These are phyloP conservation scores for Podila verticillata DNA, from an alignment of 192 early-diverging fungal genomes.

Conservation along the genomic window DNA sequence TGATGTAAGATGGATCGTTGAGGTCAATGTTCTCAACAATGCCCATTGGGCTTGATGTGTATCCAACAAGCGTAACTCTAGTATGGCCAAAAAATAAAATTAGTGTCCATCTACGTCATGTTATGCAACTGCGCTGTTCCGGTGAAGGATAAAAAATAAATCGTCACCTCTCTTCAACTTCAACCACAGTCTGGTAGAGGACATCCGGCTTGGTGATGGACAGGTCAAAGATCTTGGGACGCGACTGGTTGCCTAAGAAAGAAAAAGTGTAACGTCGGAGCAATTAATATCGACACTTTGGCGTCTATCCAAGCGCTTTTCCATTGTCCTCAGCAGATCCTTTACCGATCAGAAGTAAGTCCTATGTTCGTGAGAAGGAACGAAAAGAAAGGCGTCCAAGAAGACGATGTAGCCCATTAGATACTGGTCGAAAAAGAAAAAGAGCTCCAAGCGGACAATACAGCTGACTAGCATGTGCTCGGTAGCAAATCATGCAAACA, in stretches of 20 bases:
- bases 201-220: constrained; percentile 87
- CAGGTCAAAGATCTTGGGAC: constrained; percentile 95
- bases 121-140: too few relatives aligned
- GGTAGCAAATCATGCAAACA: neutral
- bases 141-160: neutral
- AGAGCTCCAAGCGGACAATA: neutral
- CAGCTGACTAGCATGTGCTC: too few relatives aligned
- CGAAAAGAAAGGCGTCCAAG: neutral
- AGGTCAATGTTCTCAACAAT: constrained; percentile 52
- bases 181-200: constrained; percentile 79
- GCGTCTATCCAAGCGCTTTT: neutral
- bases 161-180: constrained; percentile 85
- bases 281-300: neutral
- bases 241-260: constrained; percentile 82
- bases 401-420: constrained; percentile 10
- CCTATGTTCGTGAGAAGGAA: constrained; percentile 31
- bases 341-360: constrained; percentile 57
- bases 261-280: neutral
- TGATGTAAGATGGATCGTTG: constrained; percentile 51
- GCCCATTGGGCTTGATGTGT: constrained; percentile 63
- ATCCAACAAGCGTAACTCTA: constrained; percentile 85
- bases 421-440: neutral
- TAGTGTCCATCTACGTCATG: neutral
- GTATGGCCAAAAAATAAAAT: neutral
- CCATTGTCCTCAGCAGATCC: neutral